phyloP scores from a whole-genome alignment of 495 filamentous ascomycete genomes.

The Copromyces sp. region DNA sequence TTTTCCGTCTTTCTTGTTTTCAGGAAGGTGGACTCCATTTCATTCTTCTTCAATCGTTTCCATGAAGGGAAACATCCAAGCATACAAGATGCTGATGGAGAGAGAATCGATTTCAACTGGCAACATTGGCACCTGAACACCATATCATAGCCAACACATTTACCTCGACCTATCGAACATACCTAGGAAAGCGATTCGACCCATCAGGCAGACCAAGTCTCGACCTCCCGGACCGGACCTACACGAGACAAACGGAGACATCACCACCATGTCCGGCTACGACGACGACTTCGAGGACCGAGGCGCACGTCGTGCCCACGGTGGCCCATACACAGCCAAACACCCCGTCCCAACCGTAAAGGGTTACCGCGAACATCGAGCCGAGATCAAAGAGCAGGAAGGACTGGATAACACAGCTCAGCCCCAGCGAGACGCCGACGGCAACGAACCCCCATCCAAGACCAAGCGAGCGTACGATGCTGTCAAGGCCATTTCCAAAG shows the following conservation, averaged over 20 bases:
- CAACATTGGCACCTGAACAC: not conserved
- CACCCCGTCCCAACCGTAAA: conserved; percentile 57
- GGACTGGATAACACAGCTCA: conserved; percentile 14
- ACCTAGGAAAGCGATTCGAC: not conserved
- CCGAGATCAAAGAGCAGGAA: conserved; percentile 27
- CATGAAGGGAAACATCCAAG: not conserved
- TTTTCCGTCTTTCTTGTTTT: not conserved
- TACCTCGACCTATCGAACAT: not conserved
- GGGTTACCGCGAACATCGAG: conserved; percentile 47
- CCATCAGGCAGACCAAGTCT: not conserved
- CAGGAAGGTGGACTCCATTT: not conserved
- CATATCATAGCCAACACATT: not conserved
- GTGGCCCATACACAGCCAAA: conserved; percentile 42
- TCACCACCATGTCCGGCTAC: not conserved
- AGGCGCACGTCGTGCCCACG: conserved; percentile 34
- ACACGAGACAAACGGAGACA: not conserved
- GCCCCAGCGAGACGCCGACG: conserved; percentile 31
- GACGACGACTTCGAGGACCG: conserved; percentile 38
- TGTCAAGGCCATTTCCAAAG: conserved; percentile 33
- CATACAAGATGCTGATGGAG: not conserved
- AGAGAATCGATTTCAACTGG: not conserved
- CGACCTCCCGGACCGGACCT: too few relatives aligned
- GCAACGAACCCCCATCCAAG: conserved; percentile 26
- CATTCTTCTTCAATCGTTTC: not conserved
- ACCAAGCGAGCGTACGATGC: conserved; percentile 27